Evolutionary conservation across 495 filamentous ascomycete species (phyloP), one percentile per base, ranked within the genome.

Genomic region (Xylaria acuta): DNA sequence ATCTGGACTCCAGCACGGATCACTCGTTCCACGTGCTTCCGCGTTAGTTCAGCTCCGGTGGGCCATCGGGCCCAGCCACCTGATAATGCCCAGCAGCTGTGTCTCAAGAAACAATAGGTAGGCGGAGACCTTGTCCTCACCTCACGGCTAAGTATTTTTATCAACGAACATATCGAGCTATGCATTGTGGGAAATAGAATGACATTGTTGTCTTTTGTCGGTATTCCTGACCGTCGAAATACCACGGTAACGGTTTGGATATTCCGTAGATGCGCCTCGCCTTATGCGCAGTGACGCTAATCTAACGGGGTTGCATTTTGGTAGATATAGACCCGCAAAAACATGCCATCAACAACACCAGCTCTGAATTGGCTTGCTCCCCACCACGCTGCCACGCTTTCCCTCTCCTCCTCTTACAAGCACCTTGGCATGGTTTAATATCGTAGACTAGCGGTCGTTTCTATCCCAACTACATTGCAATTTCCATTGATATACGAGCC

Each of bases 61-160:
- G n/a, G 22, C 14, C 4, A 22, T 40, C 18, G 34, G 40, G 40
- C 6, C 38, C 38, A 64, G 38, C 38, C 60, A 64, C 38, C 38
- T 64, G 22, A 38, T 64, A 12, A 59, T 67, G 69, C 71, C 72
- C 45, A n/a, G 18, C 45, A n/a, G n/a, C 45, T 47, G 1, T 47
- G 45, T n/a, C 25, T 54, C 51, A 30, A 54, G 9, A 54, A 30
- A 54, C 51, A 54, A 54, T 12, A 1, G 11, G 49, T 20, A 7
- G 38, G 8, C 6, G 20, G 25, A 51, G 22, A 54, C 7, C 25
- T 54, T 27, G 51, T 53, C 49, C n/a, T 45, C 43, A 20, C 43
- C 43, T 45, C 43, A 20, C 43, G 16, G 43, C 16, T n/a, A 6
- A 7, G 45, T 47, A n/a, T 47, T 7, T 27, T 54, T 3, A 9